Base-by-base conservation (phyloP, 75 land plant genomes). In the Picea glauca region DNA sequence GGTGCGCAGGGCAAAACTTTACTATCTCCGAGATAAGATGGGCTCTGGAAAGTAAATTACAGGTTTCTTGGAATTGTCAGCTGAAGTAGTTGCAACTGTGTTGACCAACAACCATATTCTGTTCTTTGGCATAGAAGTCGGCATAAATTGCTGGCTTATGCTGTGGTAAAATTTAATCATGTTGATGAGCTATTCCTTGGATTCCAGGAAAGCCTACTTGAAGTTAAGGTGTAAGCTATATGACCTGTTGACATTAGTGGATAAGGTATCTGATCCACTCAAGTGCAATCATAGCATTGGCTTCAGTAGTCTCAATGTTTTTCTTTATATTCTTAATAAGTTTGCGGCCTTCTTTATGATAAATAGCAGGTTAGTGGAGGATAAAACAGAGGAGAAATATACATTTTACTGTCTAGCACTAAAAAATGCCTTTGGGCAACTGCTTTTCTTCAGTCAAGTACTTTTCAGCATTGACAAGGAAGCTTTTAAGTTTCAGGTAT, bases 1-100 rank as follows among this genome's bases (percentile, higher is more conserved):
- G 72, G 99, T 90, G 17, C 81, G 96, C 38, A 90, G 91, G 77
- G 99, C 96, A 61, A 92, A 93, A 85, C 85, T 96, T 79, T 96
- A 87, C 80, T 96, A 96, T 83, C 81, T 96, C 72, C 88, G 98
- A 62, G 92, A 96, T 81, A 93, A 93, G 78, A 74, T 87, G 76
- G 72, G 72, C 17, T 68, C 23, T n/a, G 30, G 43, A 40, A 43
- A 43, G 5, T 43, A 5, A 43, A 43, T 3, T 43, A 5, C 46
- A 43, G 5, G 5, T 43, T 43, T 43, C 46, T 3, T 43, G 5
- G 5, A 43, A 43, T 43, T 43, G 3, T 0, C 46, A 3, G 46
- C 46, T 43, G 5, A 1, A 3, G 46, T 43, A 43, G 46, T 5
- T 43, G 46, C 3, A 43, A 43, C 5, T 43, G 46, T 43, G 46